Evolutionary conservation across 176 grass and related monocot genomes (phyloP).

Genomic region (Pontederia paniculata): DNA sequence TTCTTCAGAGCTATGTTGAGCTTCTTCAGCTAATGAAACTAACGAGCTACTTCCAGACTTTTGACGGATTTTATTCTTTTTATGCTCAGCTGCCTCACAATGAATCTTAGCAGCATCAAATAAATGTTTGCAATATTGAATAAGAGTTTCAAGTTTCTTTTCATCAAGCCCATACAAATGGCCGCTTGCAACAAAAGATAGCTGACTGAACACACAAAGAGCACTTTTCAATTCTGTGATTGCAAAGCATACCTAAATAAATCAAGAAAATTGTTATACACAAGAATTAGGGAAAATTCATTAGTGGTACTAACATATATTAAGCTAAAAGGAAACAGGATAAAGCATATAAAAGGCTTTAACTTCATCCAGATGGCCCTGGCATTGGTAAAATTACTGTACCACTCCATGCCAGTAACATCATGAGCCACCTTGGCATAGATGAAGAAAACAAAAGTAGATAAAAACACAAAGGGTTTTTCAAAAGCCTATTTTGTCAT

Average conservation of each 20-base stretch:
- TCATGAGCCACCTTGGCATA: too few relatives aligned
- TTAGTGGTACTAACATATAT: too few relatives aligned
- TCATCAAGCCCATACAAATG: constrained; percentile 98
- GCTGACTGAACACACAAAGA: constrained; percentile 70
- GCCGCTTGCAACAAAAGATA: constrained; percentile 56
- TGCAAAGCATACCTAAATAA: constrained; percentile 58
- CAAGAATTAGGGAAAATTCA: too few relatives aligned
- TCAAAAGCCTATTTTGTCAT: too few relatives aligned
- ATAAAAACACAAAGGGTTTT: too few relatives aligned
- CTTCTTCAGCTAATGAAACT: constrained; percentile 91
- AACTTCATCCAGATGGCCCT: too few relatives aligned
- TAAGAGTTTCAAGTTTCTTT: constrained; percentile 88
- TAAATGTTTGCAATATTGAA: constrained; percentile 92
- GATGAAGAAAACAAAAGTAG: too few relatives aligned
- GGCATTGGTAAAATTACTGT: too few relatives aligned
- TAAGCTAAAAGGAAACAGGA: too few relatives aligned
- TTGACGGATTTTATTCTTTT: constrained; percentile 86
- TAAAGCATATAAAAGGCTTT: too few relatives aligned
- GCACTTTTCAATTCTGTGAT: constrained; percentile 84
- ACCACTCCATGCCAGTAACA: too few relatives aligned
- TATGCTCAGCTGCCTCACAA: constrained; percentile 74
- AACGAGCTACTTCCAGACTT: constrained; percentile 79
- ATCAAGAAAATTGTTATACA: neutral
- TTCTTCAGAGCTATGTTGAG: constrained; percentile 74
- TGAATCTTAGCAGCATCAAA: constrained; percentile 94